Conservation (phyloP, 2,329 filamentous ascomycete species). For the Fusarium tricinctum region DNA sequence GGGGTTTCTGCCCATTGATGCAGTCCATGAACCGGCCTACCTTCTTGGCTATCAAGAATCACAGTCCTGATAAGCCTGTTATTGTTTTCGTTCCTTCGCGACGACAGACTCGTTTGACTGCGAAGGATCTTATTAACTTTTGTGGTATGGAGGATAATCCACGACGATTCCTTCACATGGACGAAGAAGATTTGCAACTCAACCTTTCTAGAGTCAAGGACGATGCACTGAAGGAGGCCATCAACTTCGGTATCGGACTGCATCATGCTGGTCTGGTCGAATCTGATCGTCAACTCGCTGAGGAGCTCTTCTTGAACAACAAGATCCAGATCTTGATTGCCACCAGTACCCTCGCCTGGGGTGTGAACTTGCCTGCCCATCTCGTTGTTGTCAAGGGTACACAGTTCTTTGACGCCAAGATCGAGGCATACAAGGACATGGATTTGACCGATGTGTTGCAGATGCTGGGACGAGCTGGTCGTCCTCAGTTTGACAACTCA, state of each 20-base stretch:
- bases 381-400: conserved; percentile 98
- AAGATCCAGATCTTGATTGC: conserved; percentile 98
- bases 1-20: conserved; percentile 97
- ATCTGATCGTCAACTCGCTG: conserved; percentile 89
- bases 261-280: conserved; percentile 98
- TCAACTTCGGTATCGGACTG: conserved; percentile 96
- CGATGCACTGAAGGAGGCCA: conserved; percentile 89
- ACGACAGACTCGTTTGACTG: conserved; percentile 92
- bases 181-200: conserved; percentile 90
- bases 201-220: conserved; percentile 94
- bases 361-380: conserved; percentile 96
- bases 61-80: conserved; percentile 95
- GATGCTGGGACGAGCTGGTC: conserved; percentile 95
- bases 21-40: conserved; percentile 99
- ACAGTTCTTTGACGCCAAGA: conserved; percentile 98
- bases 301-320: conserved; percentile 96
- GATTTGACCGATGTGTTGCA: conserved; percentile 97
- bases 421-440: conserved; percentile 98
- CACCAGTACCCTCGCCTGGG: conserved; percentile 97
- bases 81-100: conserved; percentile 98
- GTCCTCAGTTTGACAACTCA: conserved; percentile 95
- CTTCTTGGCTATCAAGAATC: conserved; percentile 94
- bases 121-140: conserved; percentile 95
- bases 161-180: conserved; percentile 91
- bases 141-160: conserved; percentile 99